Evolutionary conservation across 2,329 filamentous ascomycete species (phyloP).

Genomic region (Whalleya microplaca): DNA sequence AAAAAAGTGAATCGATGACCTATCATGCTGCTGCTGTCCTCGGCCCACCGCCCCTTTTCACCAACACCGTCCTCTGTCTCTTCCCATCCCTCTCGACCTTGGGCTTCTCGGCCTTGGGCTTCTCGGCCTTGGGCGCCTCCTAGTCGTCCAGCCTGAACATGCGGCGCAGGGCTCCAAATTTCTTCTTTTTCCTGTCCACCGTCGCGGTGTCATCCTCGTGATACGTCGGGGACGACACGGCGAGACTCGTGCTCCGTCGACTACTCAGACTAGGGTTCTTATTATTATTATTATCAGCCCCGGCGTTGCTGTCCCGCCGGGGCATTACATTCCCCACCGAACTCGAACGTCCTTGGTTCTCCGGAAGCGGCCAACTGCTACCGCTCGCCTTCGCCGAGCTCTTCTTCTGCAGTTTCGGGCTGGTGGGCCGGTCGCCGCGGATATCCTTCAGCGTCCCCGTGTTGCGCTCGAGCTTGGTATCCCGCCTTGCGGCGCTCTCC

Average conservation of each 20-base stretch:
- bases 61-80: constrained; percentile 24
- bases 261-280: constrained; percentile 22
- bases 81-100: no score
- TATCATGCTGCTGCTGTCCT: no score
- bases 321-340: constrained; percentile 36
- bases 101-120: no score
- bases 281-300: no score
- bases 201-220: constrained; percentile 17
- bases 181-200: constrained; percentile 49
- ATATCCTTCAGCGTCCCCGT: constrained; percentile 55
- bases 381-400: constrained; percentile 42
- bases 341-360: constrained; percentile 30
- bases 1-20: constrained; percentile 2
- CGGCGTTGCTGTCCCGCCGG: constrained; percentile 14
- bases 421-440: constrained; percentile 39
- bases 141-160: constrained; percentile 61
- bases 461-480: constrained; percentile 65
- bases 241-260: constrained; percentile 35
- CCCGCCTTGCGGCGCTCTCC: constrained; percentile 64
- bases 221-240: constrained; percentile 38
- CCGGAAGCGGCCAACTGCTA: constrained; percentile 51
- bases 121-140: constrained; percentile 24
- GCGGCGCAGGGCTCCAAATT: constrained; percentile 58
- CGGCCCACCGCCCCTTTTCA: constrained; percentile 21
- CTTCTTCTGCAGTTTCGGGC: constrained; percentile 52